Evolutionary conservation across 2,329 filamentous ascomycete species (phyloP), one percentile per base, ranked within the genome.

Genomic region (Colletotrichum camelliae): DNA sequence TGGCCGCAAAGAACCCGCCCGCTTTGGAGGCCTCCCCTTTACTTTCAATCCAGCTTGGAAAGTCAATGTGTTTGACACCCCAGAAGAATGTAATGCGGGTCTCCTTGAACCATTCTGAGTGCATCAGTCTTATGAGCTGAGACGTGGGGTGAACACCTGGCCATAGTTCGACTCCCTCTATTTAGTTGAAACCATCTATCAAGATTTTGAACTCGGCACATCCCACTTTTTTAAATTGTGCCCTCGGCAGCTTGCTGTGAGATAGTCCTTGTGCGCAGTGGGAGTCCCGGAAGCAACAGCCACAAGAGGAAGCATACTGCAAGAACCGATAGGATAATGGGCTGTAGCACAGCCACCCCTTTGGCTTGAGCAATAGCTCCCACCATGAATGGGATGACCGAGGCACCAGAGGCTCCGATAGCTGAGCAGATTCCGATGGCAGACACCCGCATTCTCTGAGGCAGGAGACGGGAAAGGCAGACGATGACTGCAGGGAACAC

Each of bases 341-440:
- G 90, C 80, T 92, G 90, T 76, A 93, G 80, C 3, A 90, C 89
- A 74, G 85, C 81, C 1, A 93, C 90, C 0, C 91, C 90, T 72
- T 86, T 88, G 57, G 83, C 86, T 77, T 90, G 86, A 4, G 93
- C 92, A 80, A 95, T 91, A 2, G 92, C 92, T 4, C 93, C 94
- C 1, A 94, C 91, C 0, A 89, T 89, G 88, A 95, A 87, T 61
- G 94, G 88, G 83, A 94, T 82, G n/a, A 93, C 80, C 2, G 94
- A 93, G 1, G 93, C 94, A 0, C 95, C 95, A 4, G 89, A 90
- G 0, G 94, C 93, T 4, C 95, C 95, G 82, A 96, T 92, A 0
- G 95, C 94, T 1, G 94, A 92, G 1, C 93, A 93, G 79, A 97
- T 96, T 0, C 95, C 95, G 77, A 97, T 95, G 0, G 93, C 92